Percentiles rank a stretch among this genome's conserved stretches.
These are phyloP conservation scores for Phytophthora idaei DNA, from an alignment of 352 stramenopile species.

Conservation along the genomic window DNA sequence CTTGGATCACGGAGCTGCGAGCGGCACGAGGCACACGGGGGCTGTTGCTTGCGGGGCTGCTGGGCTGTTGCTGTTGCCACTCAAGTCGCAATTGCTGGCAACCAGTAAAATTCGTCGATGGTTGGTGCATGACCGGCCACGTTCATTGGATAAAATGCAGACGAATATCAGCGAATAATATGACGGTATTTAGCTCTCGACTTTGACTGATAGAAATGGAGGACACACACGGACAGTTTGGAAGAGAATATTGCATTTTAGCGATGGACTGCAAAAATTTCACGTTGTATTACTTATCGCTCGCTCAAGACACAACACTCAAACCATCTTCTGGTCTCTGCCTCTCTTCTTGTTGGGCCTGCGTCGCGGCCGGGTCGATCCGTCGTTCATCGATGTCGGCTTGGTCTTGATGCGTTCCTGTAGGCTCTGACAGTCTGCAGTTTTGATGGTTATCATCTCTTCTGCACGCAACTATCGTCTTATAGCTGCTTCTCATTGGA, in stretches of 20 bases:
- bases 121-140: slow-evolving; percentile 1
- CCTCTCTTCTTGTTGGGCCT: slow-evolving; percentile 11
- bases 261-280: slow-evolving; percentile 18
- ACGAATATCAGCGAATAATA: slow-evolving; percentile 14
- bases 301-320: slow-evolving; percentile 16
- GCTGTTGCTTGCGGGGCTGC: background rate
- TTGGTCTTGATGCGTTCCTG: background rate
- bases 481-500: slow-evolving; percentile 48
- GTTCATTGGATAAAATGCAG: slow-evolving; percentile 20
- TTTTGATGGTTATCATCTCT: slow-evolving; percentile 1
- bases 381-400: background rate
- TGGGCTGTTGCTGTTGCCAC: slow-evolving; percentile 9
- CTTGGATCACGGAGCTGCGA: slow-evolving; percentile 15
- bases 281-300: slow-evolving; percentile 20
- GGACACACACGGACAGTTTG: background rate
- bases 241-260: no score
- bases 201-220: background rate
- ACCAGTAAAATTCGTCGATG: slow-evolving; percentile 28
- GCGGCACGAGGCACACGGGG: background rate
- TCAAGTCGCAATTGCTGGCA: slow-evolving; percentile 34
- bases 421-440: slow-evolving; percentile 1
- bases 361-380: background rate
- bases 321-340: slow-evolving; percentile 9
- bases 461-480: slow-evolving; percentile 4
- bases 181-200: no score